A percentile compares a stretch with the other conserved stretches of the same genome.
Conservation (phyloP, 2,329 filamentous ascomycete species). For the Bertia moriformis region DNA sequence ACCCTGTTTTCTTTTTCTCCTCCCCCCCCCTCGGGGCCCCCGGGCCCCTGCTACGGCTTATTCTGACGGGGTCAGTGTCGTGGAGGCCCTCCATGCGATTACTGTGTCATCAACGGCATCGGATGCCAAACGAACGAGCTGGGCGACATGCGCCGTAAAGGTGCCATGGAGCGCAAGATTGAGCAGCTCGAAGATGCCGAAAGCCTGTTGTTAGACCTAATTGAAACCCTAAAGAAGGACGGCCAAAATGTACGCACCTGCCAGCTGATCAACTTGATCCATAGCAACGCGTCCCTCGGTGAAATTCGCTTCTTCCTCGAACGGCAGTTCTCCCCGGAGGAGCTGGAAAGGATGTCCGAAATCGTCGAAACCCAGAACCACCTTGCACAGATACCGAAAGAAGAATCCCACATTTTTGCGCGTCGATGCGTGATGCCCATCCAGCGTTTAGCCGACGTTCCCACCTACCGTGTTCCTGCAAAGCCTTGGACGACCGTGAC, state of each 20-base stretch:
- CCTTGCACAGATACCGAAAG: background rate
- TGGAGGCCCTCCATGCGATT: conserved; percentile 12
- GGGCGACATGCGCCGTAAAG: conserved; percentile 13
- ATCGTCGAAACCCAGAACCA: background rate
- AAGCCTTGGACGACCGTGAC: conserved; percentile 17
- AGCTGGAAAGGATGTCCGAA: background rate
- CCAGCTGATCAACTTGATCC: conserved; percentile 11
- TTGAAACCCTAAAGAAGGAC: conserved; percentile 6
- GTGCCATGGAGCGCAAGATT: conserved; percentile 6
- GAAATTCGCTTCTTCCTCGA: conserved; percentile 9
- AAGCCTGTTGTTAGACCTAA: background rate
- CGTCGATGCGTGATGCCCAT: no score
- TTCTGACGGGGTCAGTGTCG: no score
- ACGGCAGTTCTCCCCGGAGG: conserved; percentile 4
- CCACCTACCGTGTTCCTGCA: conserved; percentile 10
- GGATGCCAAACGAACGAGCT: conserved; percentile 11
- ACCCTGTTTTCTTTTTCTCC: background rate
- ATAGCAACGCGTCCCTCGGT: conserved; percentile 9
- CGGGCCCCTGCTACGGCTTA: no score
- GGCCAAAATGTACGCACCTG: conserved; percentile 5
- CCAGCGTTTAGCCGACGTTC: conserved; percentile 9
- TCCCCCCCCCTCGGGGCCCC: background rate
- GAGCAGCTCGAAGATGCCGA: background rate
- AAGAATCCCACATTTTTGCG: no score
- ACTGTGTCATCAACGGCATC: conserved; percentile 10